Evolutionary conservation across 805 yeast species (phyloP), one percentile per base, ranked within the genome.

Genomic region (Candida broadrunensis): DNA sequence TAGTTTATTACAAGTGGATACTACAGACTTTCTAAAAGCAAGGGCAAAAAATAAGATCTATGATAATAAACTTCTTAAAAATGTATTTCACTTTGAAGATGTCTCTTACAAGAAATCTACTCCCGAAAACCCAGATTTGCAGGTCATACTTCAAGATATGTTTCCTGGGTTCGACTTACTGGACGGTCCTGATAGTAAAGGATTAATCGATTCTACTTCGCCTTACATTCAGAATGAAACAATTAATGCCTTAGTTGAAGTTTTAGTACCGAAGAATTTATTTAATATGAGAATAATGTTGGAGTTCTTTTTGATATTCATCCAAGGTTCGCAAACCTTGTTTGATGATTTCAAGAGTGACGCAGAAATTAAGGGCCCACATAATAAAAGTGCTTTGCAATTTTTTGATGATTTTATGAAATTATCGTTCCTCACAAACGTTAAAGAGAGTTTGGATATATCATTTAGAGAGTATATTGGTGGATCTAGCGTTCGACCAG

Each of bases 221-320:
- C 66, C 77, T 5, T 85, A 77, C 50, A 77, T 86, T 33, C 80
- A 81, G 33, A 79, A 72, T 45, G 88, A 81, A 47, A 66, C 77
- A 2, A 73, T 72, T 44, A 65, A 63, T 44, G 70, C 79, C 17
- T 74, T 77, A 49, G 82, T 83, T 39, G 81, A 83, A 45, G 73
- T 81, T 3, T 61, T 88, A 29, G 85, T 86, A 2, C 79, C 81
- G 0, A 80, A 88, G 2, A 81, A 80, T 52, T 74, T 88, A 13
- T 81, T 85, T 61, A 88, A 89, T 52, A 87, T 90, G 83, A 75
- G 90, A 48, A 74, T 85, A 4, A 75, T 89, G 13, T 61, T 88
- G 36, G 96, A 85, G 42, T 82, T 86, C 29, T 79, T 88, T 29
- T 70, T 88, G 36, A 63, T 80, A 11, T 88, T 87, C 53, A 68